Percentiles rank a stretch among this genome's conserved stretches.
Evolutionary conservation across 257 asterid species (phyloP).

Genomic region (Dorcoceras hygrometricum): DNA sequence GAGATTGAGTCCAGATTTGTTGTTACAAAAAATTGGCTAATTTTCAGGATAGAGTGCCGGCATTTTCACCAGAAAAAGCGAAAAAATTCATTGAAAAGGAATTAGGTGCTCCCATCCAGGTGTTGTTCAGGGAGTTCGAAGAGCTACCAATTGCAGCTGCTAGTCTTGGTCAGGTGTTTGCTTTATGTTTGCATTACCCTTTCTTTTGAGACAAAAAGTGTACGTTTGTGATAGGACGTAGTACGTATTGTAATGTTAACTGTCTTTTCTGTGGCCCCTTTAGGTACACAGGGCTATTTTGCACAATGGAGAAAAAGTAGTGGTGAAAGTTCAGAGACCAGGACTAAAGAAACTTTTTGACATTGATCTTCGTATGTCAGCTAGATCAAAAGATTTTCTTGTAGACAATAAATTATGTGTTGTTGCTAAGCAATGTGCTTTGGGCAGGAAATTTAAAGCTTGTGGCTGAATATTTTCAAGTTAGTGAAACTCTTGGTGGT

Average conservation of each 20-base stretch:
- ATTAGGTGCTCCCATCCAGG: constrained; percentile 70
- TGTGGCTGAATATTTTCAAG: constrained; percentile 89
- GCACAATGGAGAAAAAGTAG: constrained; percentile 88
- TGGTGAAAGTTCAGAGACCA: constrained; percentile 92
- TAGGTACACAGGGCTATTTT: constrained; percentile 95
- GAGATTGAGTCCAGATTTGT: constrained; percentile 10
- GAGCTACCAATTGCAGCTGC: constrained; percentile 97
- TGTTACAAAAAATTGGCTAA: constrained; percentile 15
- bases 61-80: constrained; percentile 77
- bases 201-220: not conserved
- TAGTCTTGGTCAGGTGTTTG: constrained; percentile 99
- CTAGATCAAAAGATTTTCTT: not conserved
- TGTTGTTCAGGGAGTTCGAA: constrained; percentile 78
- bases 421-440: constrained; percentile 14
- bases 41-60: constrained; percentile 92
- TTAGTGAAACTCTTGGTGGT: constrained; percentile 89
- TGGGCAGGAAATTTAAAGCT: constrained; percentile 76
- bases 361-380: constrained; percentile 79
- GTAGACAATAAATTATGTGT: not conserved
- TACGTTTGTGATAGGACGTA: not conserved
- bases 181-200: constrained; percentile 25
- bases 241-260: constrained; percentile 29
- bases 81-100: constrained; percentile 71
- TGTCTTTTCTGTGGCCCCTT: constrained; percentile 23
- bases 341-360: constrained; percentile 88